Evolutionary conservation across 2,329 filamentous ascomycete species (phyloP).

Genomic region (Botrytis paeoniae): DNA sequence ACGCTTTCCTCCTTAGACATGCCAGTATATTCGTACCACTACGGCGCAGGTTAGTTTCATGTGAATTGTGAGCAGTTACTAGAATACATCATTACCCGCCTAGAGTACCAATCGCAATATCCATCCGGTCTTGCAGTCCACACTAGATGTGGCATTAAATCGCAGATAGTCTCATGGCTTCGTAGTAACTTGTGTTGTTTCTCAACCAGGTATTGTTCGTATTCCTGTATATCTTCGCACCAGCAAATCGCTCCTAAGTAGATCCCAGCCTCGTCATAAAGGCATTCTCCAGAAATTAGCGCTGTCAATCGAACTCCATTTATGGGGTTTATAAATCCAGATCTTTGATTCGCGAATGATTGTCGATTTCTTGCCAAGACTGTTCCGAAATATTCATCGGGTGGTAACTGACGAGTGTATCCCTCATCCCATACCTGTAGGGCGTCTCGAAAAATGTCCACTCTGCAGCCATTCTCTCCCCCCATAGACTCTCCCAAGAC

Average conservation of each 20-base stretch:
- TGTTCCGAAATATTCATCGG: conserved; percentile 24
- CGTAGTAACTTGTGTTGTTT: conserved; percentile 22
- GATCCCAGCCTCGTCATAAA: conserved; percentile 31
- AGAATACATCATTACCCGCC: conserved; percentile 21
- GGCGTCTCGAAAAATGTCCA: conserved; percentile 8
- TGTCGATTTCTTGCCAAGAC: conserved; percentile 18
- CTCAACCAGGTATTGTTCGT: conserved; percentile 22
- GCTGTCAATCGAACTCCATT: conserved; percentile 24
- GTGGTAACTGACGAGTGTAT: conserved; percentile 20
- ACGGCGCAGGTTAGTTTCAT: background rate
- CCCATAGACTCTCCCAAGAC: conserved; percentile 27
- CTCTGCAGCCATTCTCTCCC: conserved; percentile 22
- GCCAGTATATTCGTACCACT: conserved; percentile 34
- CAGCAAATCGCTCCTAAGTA: conserved; percentile 31
- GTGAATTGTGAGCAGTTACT: background rate
- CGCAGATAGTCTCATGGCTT: conserved; percentile 30
- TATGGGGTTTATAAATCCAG: conserved; percentile 24
- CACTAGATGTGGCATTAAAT: conserved; percentile 31
- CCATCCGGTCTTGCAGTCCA: conserved; percentile 29
- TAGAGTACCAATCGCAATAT: conserved; percentile 28
- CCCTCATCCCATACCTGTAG: conserved; percentile 29
- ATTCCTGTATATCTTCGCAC: conserved; percentile 28
- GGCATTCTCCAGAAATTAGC: conserved; percentile 27
- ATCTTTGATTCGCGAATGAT: conserved; percentile 24
- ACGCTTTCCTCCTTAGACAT: conserved; percentile 24